phyloP scores from a whole-genome alignment of 2,329 filamentous ascomycete species.

The Arthroderma sp. region DNA sequence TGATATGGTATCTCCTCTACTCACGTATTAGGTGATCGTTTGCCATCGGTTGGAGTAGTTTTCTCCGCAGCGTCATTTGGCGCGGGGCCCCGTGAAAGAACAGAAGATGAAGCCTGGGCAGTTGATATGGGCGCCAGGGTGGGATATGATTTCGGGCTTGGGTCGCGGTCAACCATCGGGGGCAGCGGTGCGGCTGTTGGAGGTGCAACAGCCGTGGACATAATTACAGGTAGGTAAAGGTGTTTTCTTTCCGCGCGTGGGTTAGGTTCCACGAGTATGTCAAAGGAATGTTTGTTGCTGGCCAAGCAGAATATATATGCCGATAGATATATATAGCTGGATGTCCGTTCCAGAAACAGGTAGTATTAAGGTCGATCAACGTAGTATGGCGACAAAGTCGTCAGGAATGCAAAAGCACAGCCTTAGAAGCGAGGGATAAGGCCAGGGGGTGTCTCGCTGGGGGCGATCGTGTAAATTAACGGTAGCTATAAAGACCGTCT shows the following conservation, averaged over 20 bases:
- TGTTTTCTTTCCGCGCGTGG: not conserved
- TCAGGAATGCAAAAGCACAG: no score
- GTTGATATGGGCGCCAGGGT: conserved; percentile 26
- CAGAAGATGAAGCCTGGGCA: conserved; percentile 22
- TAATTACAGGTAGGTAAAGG: conserved; percentile 12
- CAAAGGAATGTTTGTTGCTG: not conserved
- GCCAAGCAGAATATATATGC: not conserved
- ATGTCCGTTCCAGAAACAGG: no score
- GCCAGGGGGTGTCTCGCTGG: no score
- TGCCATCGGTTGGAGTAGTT: conserved; percentile 32
- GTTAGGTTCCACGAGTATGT: not conserved
- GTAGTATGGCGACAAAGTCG: no score
- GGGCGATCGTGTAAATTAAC: no score
- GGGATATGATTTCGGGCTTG: conserved; percentile 33
- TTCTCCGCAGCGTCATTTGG: conserved; percentile 25
- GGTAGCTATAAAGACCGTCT: no score
- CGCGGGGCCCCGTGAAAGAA: conserved; percentile 20
- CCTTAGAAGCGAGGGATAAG: no score
- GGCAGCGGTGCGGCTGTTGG: conserved; percentile 30
- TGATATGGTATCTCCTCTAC: conserved; percentile 16
- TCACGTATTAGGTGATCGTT: conserved; percentile 41
- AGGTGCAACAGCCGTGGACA: conserved; percentile 38
- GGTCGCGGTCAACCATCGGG: conserved; percentile 31
- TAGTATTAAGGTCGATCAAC: no score
- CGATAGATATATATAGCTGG: no score